A percentile compares a stretch with the other conserved stretches of the same genome.
phyloP scores from a whole-genome alignment of 179 eudicot species.

The Actinidia arguta region DNA sequence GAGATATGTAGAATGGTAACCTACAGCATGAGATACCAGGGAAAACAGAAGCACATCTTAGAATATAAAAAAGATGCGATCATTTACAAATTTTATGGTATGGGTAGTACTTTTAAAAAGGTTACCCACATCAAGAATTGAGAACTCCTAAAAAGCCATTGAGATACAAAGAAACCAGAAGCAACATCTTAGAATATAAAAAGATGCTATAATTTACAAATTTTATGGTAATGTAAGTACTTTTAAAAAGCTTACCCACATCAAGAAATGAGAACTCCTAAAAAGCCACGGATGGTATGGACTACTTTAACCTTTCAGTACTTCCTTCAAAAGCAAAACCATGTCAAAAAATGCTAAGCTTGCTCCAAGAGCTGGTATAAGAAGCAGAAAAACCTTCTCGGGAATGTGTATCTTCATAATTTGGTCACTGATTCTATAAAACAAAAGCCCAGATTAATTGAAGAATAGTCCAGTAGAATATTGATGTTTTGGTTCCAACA shows the following conservation, averaged over 20 bases:
- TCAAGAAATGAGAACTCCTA: constrained; percentile 46
- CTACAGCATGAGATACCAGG: constrained; percentile 31
- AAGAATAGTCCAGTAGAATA: too few species aligned
- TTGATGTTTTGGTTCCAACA: too few species aligned
- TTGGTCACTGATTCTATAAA: too few species aligned
- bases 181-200: constrained; percentile 2
- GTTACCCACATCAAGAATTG: constrained; percentile 71
- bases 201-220: neutral
- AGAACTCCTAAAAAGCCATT: constrained; percentile 57
- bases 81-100: neutral
- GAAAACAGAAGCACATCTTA: neutral
- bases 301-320: too few species aligned
- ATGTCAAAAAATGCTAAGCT: too few species aligned
- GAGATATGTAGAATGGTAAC: constrained; percentile 47
- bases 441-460: constrained; percentile 20
- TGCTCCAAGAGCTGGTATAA: too few species aligned
- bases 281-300: too few species aligned
- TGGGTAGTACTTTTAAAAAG: neutral
- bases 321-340: too few species aligned
- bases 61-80: constrained; percentile 15
- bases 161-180: neutral
- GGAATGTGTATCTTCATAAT: too few species aligned
- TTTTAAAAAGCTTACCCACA: constrained; percentile 68
- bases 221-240: neutral
- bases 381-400: too few species aligned